phyloP scores from a whole-genome alignment of 2,329 filamentous ascomycete species.

The Didymella keratinophila region DNA sequence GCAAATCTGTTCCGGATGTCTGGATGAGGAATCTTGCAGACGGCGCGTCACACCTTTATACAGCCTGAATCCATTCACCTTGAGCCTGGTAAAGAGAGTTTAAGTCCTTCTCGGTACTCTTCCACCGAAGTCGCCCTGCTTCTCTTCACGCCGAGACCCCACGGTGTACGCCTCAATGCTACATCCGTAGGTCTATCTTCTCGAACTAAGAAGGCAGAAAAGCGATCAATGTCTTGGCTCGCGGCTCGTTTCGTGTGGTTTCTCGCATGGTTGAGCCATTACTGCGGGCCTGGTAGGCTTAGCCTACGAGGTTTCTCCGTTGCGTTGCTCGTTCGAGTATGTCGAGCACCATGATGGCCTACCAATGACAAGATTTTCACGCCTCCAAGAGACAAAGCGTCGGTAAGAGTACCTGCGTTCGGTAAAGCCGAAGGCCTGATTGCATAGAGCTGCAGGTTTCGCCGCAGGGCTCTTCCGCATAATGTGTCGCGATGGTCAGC shows the following conservation, averaged over 20 bases:
- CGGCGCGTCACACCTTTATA: conserved; percentile 33
- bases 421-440: conserved; percentile 19
- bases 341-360: conserved; percentile 44
- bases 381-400: conserved; percentile 22
- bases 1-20: conserved; percentile 25
- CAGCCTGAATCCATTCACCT: neutral
- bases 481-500: conserved; percentile 20
- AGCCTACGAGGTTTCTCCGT: conserved; percentile 19
- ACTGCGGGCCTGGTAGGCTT: conserved; percentile 20
- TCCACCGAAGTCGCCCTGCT: conserved; percentile 24
- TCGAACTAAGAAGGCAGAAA: conserved; percentile 20
- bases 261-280: conserved; percentile 20
- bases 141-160: conserved; percentile 22
- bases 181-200: conserved; percentile 13
- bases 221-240: conserved; percentile 28
- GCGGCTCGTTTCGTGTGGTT: conserved; percentile 23
- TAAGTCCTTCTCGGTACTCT: conserved; percentile 27
- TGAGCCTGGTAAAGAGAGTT: neutral
- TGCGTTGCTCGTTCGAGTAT: conserved; percentile 3
- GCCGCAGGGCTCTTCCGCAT: conserved; percentile 12
- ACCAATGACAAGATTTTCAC: conserved; percentile 30
- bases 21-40: conserved; percentile 31
- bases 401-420: conserved; percentile 25
- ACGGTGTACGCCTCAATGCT: conserved; percentile 27
- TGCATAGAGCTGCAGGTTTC: conserved; percentile 8